These are phyloP conservation scores for Penicillium cinerascens DNA, from an alignment of 495 filamentous ascomycete genomes.

Conservation along the genomic window DNA sequence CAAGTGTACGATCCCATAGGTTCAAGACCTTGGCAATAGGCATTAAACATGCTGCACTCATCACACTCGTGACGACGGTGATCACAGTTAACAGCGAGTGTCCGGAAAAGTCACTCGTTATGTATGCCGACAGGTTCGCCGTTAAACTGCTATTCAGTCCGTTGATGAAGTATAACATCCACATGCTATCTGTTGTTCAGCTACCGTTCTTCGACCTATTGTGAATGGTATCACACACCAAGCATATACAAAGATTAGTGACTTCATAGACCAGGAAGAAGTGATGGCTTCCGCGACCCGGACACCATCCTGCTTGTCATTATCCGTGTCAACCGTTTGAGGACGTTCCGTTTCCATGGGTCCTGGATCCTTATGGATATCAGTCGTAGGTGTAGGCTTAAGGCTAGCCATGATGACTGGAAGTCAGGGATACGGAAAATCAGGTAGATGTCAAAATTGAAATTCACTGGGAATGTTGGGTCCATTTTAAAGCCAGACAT, in stretches of 20 bases:
- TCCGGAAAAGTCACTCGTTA: constrained; percentile 27
- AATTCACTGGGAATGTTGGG: too few species aligned
- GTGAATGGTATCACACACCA: constrained; percentile 10
- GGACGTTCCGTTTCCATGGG: not conserved
- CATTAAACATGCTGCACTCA: constrained; percentile 57
- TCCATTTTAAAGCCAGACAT: too few species aligned
- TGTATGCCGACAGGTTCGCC: constrained; percentile 18
- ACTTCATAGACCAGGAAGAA: constrained; percentile 20
- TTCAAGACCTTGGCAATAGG: constrained; percentile 66
- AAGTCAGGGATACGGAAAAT: too few species aligned
- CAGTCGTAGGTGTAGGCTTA: not conserved
- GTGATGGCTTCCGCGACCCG: constrained; percentile 26
- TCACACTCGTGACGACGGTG: constrained; percentile 39
- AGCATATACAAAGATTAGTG: constrained; percentile 19
- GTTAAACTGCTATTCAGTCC: constrained; percentile 15
- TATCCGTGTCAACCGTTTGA: not conserved
- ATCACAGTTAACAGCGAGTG: constrained; percentile 33
- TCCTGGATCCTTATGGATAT: not conserved
- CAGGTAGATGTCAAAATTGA: too few species aligned
- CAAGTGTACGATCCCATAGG: constrained; percentile 55
- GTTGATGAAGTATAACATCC: constrained; percentile 28
- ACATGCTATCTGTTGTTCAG: constrained; percentile 15
- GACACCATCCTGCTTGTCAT: constrained; percentile 26
- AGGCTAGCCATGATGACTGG: not conserved
- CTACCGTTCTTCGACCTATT: not conserved